A percentile compares a stretch with the other conserved stretches of the same genome.
These are phyloP conservation scores for Angophora floribunda DNA, from an alignment of 345 rosid genomes.

Conservation along the genomic window DNA sequence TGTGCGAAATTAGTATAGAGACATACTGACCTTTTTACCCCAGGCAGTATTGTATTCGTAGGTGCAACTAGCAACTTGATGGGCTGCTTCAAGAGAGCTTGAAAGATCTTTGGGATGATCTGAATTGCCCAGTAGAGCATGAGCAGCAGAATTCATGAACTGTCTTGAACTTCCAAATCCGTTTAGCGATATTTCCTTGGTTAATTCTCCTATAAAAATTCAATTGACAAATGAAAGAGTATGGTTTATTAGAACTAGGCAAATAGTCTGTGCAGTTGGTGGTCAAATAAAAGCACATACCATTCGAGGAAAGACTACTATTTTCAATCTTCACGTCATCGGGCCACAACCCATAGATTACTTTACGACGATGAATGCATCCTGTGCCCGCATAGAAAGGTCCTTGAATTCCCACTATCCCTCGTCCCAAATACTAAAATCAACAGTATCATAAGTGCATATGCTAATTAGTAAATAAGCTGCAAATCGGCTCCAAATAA, in stretches of 20 bases:
- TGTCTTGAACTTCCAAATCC: conserved; percentile 43
- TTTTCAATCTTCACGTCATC: conserved; percentile 8
- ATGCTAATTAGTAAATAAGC: not conserved
- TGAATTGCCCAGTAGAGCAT: conserved; percentile 31
- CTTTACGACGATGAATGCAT: conserved; percentile 55
- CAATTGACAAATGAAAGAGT: not conserved
- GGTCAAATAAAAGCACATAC: not conserved
- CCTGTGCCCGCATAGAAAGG: conserved; percentile 47
- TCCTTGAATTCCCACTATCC: conserved; percentile 56
- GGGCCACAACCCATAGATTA: conserved; percentile 43
- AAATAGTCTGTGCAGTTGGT: not conserved
- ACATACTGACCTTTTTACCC: conserved; percentile 42
- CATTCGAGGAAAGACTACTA: not conserved
- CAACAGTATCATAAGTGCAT: not conserved
- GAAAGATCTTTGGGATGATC: not conserved
- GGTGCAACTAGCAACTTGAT: conserved; percentile 22
- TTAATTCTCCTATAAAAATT: conserved; percentile 2
- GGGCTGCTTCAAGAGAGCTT: conserved; percentile 16
- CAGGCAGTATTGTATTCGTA: conserved; percentile 45
- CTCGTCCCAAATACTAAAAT: conserved; percentile 18
- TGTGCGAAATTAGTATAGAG: not conserved
- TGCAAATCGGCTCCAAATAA: not conserved
- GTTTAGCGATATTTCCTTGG: not conserved
- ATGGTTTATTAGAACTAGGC: not conserved
- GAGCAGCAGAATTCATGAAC: conserved; percentile 17